Conservation (phyloP, 139 green algal species). For the Mychonastes homosphaera region DNA sequence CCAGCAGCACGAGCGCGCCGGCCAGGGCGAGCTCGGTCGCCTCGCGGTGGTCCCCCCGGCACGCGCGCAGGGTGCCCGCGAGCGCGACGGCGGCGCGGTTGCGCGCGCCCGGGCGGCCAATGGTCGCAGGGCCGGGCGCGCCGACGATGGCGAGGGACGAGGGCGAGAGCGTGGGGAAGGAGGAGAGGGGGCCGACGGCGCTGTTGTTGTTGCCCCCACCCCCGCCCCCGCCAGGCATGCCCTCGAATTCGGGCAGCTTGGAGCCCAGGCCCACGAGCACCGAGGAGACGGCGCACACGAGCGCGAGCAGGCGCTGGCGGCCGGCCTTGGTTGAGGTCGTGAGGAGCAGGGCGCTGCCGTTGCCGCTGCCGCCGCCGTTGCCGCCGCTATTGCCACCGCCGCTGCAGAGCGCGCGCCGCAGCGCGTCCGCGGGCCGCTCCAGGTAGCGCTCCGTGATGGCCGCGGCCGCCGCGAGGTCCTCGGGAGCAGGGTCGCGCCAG, state of each 20-base stretch:
- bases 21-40: not conserved
- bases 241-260: conserved; percentile 27
- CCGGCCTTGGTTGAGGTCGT: conserved; percentile 1
- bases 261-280: conserved; percentile 7
- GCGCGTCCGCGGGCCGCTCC: conserved; percentile 2
- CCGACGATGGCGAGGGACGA: conserved; percentile 14
- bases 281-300: conserved; percentile 6
- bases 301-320: conserved; percentile 14
- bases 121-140: not conserved
- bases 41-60: not conserved
- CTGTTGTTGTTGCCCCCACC: not conserved
- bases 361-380: not conserved
- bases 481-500: not conserved
- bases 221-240: not conserved
- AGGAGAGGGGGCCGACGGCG: no score
- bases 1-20: not conserved
- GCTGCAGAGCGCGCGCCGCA: conserved; percentile 13
- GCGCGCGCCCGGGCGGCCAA: conserved; percentile 9
- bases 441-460: conserved; percentile 19
- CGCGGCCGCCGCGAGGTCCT: conserved; percentile 5
- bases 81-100: conserved; percentile 11
- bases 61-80: not conserved
- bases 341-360: not conserved
- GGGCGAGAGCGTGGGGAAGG: no score
- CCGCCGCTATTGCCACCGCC: not conserved